A percentile compares a stretch with the other conserved stretches of the same genome.
Conservation (phyloP, 768 basidiomycete species). For the Suillus variegatus region DNA sequence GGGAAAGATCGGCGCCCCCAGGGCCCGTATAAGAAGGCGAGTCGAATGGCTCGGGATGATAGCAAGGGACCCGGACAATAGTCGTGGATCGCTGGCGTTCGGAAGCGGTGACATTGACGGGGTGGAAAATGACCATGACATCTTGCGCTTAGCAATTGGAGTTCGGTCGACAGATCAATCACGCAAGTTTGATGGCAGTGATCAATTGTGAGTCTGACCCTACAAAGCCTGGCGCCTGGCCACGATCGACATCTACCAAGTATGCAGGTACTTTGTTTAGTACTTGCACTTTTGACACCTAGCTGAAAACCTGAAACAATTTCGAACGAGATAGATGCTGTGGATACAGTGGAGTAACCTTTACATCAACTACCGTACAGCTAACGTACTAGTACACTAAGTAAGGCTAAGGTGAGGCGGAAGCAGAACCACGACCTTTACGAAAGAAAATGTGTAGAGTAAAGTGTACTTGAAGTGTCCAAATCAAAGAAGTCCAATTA, state of each 20-base stretch:
- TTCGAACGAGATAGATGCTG: background rate
- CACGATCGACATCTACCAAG: background rate
- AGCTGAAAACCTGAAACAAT: background rate
- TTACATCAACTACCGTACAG: background rate
- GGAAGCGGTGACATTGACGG: slow-evolving; percentile 28
- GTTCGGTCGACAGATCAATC: too few species aligned
- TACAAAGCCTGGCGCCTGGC: background rate
- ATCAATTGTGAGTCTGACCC: background rate
- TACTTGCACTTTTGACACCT: background rate
- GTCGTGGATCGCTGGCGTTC: slow-evolving; percentile 35
- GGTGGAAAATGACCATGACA: slow-evolving; percentile 33
- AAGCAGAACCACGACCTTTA: background rate
- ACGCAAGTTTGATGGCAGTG: background rate
- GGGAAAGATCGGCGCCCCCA: slow-evolving; percentile 52
- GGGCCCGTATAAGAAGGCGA: slow-evolving; percentile 39
- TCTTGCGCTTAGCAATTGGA: slow-evolving; percentile 4
- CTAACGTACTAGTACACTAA: background rate
- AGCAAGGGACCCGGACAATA: slow-evolving; percentile 52
- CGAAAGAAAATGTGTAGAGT: background rate
- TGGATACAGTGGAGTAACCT: background rate
- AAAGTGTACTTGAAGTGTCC: background rate
- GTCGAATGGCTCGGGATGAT: slow-evolving; percentile 32
- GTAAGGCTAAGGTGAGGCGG: background rate
- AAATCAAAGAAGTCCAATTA: background rate
- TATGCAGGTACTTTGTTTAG: background rate